A percentile compares a stretch with the other conserved stretches of the same genome.
phyloP scores from a whole-genome alignment of 805 yeast species.

The Candida xiaguanensis region DNA sequence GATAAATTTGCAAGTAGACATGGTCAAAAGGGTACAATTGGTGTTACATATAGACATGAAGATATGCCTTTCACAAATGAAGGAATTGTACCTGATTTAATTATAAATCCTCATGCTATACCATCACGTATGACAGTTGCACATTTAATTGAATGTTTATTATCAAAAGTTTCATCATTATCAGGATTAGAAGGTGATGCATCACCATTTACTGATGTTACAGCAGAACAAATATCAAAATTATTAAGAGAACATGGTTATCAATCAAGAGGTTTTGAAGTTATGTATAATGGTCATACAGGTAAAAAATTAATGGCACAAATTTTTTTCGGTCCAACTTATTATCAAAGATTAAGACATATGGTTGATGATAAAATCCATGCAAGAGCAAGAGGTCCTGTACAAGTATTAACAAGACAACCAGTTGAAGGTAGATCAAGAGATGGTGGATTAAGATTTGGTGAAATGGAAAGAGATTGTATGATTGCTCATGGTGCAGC shows the following conservation, averaged over 20 bases:
- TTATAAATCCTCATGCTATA: constrained; percentile 98
- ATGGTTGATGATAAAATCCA: constrained; percentile 99
- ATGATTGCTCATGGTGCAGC: constrained; percentile 99
- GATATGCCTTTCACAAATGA: constrained; percentile 97
- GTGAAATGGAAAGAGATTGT: constrained; percentile 99
- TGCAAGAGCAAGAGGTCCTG: constrained; percentile 99
- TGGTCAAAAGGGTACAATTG: constrained; percentile 99
- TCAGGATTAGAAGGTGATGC: constrained; percentile 99
- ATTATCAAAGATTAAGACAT: constrained; percentile 96
- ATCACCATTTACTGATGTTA: constrained; percentile 96
- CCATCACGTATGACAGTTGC: constrained; percentile 99
- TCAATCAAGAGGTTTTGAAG: constrained; percentile 97
- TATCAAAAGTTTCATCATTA: constrained; percentile 90
- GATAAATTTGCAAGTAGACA: constrained; percentile 99
- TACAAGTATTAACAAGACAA: constrained; percentile 95
- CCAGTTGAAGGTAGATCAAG: constrained; percentile 99
- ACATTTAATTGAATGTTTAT: constrained; percentile 95
- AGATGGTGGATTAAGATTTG: constrained; percentile 98
- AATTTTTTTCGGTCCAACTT: constrained; percentile 99
- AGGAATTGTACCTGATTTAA: constrained; percentile 95
- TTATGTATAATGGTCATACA: constrained; percentile 98
- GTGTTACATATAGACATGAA: constrained; percentile 97
- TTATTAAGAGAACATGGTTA: constrained; percentile 92
- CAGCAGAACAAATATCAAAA: constrained; percentile 94
- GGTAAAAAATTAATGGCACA: constrained; percentile 98